Evolutionary conservation across 495 filamentous ascomycete genomes (phyloP).

Genomic region (Aspergillus panamensis): DNA sequence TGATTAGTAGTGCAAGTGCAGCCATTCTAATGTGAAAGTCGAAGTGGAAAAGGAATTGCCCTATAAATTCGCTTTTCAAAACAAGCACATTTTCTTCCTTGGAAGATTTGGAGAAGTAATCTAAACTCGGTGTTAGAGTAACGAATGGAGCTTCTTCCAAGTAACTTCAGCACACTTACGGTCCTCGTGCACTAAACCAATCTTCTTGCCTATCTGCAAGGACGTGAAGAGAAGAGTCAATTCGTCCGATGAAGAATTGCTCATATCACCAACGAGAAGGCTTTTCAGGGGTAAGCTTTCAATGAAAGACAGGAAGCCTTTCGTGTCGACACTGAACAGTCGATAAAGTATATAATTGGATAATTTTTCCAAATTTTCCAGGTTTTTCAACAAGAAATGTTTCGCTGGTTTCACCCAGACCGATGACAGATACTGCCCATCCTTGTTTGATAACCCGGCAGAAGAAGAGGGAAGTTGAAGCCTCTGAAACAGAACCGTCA

Average conservation of each 20-base stretch:
- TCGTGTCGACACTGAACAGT: conserved; percentile 59
- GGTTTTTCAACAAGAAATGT: conserved; percentile 42
- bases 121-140: conserved; percentile 24
- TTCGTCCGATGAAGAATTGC: conserved; percentile 45
- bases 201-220: conserved; percentile 74
- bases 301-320: conserved; percentile 55
- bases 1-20: conserved; percentile 69
- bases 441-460: conserved; percentile 18
- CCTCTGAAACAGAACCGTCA: conserved; percentile 56
- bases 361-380: conserved; percentile 58
- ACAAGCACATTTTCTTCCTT: conserved; percentile 24
- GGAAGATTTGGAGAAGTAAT: conserved; percentile 29
- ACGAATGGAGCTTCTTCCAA: no score
- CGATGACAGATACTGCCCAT: conserved; percentile 17
- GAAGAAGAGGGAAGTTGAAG: conserved; percentile 30
- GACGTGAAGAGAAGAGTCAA: conserved; percentile 62
- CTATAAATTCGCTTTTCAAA: conserved; percentile 41
- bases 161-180: conserved; percentile 49
- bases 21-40: conserved; percentile 63
- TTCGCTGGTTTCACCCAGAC: conserved; percentile 39
- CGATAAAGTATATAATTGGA: conserved; percentile 71
- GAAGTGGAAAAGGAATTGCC: conserved; percentile 58
- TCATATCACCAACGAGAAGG: conserved; percentile 40
- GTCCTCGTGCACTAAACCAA: conserved; percentile 69
- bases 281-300: conserved; percentile 40